Evolutionary conservation across 306 rosid species (phyloP), one percentile per base, ranked within the genome.

Genomic region (Ormosia semicastrata): DNA sequence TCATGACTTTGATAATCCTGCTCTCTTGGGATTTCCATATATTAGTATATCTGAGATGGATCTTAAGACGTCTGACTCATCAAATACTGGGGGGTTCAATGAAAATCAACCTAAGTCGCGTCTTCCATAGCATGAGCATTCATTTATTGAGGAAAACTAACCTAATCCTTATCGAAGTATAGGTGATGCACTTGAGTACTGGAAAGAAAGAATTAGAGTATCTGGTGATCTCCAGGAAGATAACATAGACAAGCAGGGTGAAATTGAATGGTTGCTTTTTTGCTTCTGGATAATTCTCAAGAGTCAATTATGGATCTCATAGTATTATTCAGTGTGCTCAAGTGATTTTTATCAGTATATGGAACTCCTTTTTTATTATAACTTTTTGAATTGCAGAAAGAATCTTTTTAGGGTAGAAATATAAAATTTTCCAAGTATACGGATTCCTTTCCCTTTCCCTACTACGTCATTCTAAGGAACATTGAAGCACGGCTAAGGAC

Each of bases 391-490:
- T 47, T 81, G 37, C 83, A 94, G 95, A 98, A 95, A 86, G 83
- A 77, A 41, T 84, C 92, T 44, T 81, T 86, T 66, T 87, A 85
- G 46, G 90, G 82, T n/a, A 88, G 85, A 12, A 70, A 72, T 15
- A n/a, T 74, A 66, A 91, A 82, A 64, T 24, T 87, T 37, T 63
- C 85, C 0, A 95, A 83, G 88, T 95, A 93, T 80, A 81, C 90
- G 94, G 97, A 93, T 47, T 89, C 92, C 18, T 95, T 95, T 57
- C 99, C 99, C 8, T 93, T 95, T 78, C 99, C 99, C 2, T 93
- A 75, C 83, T 95, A 93, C 69, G 85, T 91, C 44, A 90, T 89
- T 73, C 64, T 93, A 64, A 91, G 84, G 75, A 95, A 90, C 70
- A 91, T 90, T 34, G 97, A 93, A 71, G 91, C 93, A 18, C 91